Evolutionary conservation across 2,329 filamentous ascomycete species (phyloP).

Genomic region (Didymella arachidicola): DNA sequence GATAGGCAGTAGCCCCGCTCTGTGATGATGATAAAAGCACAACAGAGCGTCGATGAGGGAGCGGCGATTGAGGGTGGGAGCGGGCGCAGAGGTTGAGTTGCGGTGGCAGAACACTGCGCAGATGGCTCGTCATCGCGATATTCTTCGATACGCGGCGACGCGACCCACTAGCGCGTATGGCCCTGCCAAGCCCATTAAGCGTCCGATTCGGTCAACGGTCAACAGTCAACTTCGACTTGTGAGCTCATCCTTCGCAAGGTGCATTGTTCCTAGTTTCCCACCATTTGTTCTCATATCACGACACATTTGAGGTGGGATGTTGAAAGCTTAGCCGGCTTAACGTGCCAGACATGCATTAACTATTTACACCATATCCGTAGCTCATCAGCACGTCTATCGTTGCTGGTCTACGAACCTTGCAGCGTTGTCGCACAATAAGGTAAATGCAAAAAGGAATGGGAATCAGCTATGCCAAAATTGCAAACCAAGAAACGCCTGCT

Average conservation of each 20-base stretch:
- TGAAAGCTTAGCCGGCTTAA: conserved; percentile 7
- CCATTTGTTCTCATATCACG: not conserved
- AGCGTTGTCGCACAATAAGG: conserved; percentile 8
- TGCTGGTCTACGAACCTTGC: conserved; percentile 15
- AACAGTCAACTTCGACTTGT: not conserved
- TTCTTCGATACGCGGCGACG: conserved; percentile 37
- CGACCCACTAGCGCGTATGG: conserved; percentile 29
- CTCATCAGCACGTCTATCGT: conserved; percentile 21
- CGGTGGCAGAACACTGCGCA: conserved; percentile 14
- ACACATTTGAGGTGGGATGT: not conserved
- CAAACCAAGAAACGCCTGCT: conserved; percentile 16
- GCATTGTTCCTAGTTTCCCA: not conserved
- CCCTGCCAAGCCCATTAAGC: conserved; percentile 35
- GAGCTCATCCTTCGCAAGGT: not conserved
- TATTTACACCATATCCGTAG: conserved; percentile 18
- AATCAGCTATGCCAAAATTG: conserved; percentile 19
- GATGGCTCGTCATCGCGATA: conserved; percentile 30
- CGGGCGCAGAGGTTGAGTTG: conserved; percentile 13
- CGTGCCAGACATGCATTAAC: conserved; percentile 16
- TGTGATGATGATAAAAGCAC: not conserved
- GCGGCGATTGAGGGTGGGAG: conserved; percentile 3
- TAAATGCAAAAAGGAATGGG: conserved; percentile 15
- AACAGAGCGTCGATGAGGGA: not conserved
- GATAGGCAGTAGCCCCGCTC: not conserved
- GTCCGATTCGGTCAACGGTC: conserved; percentile 18